A percentile compares a stretch with the other conserved stretches of the same genome.
These are phyloP conservation scores for Chalaropsis ovoidea DNA, from an alignment of 2,329 filamentous ascomycete genomes.

Conservation along the genomic window DNA sequence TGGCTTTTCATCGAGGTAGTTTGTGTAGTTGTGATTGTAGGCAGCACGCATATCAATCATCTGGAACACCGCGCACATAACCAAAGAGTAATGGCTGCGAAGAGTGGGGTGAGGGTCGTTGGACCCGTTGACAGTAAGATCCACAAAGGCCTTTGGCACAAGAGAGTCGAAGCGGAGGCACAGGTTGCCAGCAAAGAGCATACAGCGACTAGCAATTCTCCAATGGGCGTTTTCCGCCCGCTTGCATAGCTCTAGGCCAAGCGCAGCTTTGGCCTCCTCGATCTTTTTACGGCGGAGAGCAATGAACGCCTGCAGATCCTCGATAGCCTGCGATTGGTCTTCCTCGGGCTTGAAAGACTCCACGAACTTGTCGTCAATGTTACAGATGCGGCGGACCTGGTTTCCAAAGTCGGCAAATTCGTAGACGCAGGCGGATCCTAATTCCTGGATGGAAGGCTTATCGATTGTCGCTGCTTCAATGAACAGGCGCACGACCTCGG, in stretches of 20 bases:
- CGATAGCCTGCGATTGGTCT: constrained; percentile 43
- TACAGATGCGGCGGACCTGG: constrained; percentile 58
- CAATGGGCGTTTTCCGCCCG: constrained; percentile 75
- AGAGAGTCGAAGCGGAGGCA: constrained; percentile 86
- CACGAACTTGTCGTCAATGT: constrained; percentile 39
- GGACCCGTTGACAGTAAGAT: constrained; percentile 69
- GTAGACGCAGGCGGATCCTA: constrained; percentile 72
- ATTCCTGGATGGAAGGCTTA: constrained; percentile 85
- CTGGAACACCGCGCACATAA: constrained; percentile 67
- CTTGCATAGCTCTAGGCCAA: constrained; percentile 73
- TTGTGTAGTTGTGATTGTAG: constrained; percentile 77
- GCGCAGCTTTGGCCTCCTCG: constrained; percentile 68
- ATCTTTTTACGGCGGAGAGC: constrained; percentile 63
- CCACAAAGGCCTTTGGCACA: constrained; percentile 69
- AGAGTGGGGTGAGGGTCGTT: constrained; percentile 86
- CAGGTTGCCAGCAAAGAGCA: constrained; percentile 81
- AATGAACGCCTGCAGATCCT: constrained; percentile 58
- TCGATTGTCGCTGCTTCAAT: constrained; percentile 84
- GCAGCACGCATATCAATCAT: constrained; percentile 76
- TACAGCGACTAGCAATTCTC: constrained; percentile 87
- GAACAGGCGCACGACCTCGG: constrained; percentile 78
- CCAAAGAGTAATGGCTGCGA: constrained; percentile 68
- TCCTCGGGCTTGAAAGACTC: constrained; percentile 45
- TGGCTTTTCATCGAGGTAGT: constrained; percentile 49
- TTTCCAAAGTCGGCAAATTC: constrained; percentile 88